Evolutionary conservation across 2,329 filamentous ascomycete genomes (phyloP), one percentile per base, ranked within the genome.

Genomic region (Trichoderma citrinoviride): DNA sequence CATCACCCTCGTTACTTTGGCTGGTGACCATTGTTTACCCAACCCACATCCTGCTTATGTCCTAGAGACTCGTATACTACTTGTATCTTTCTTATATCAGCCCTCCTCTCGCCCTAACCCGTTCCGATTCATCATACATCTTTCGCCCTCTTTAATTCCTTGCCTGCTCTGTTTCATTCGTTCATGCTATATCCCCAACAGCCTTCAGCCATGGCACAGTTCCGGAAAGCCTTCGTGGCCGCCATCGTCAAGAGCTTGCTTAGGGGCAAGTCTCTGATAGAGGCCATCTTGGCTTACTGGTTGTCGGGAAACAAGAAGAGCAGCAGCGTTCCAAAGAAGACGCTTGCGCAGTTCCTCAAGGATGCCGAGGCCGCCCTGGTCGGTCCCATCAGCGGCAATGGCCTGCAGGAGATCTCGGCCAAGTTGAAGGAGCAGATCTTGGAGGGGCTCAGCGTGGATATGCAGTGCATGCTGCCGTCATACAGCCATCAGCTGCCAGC

Each of bases 401-500:
- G 77, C 68, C 76, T 87, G 25, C 72, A 76, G 55, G 69, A 74
- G 29, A 78, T 88, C 64, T 82, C 84, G 3, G 71, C 74, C 56
- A 78, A 77, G 37, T 74, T 89, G 65, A 85, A 83, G 74, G 73
- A 76, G 41, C 84, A 89, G 73, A 86, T 87, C 70, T 73, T 81
- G 49, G 78, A 84, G 50, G 80, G 81, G 43, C 75, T 88, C 64
- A 74, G 81, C 67, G 78, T 77, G 37, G 82, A 86, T 71, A 75
- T 80, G 67, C 79, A 82, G 66, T 87, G 82, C 73, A 89, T 89
- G 87, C 79, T 89, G 21, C 87, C 87, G 2, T 88, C 86, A 14
- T 89, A 87, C 77, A 89, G 84, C 77, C 83, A 87, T 69, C 82
- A 85, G 68, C 78, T 90, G 6, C 87, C 87, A 1, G 81, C 76